A percentile compares a stretch with the other conserved stretches of the same genome.
These are phyloP conservation scores for Plasmopara halstedii DNA, from an alignment of 352 stramenopile genomes.

Conservation along the genomic window DNA sequence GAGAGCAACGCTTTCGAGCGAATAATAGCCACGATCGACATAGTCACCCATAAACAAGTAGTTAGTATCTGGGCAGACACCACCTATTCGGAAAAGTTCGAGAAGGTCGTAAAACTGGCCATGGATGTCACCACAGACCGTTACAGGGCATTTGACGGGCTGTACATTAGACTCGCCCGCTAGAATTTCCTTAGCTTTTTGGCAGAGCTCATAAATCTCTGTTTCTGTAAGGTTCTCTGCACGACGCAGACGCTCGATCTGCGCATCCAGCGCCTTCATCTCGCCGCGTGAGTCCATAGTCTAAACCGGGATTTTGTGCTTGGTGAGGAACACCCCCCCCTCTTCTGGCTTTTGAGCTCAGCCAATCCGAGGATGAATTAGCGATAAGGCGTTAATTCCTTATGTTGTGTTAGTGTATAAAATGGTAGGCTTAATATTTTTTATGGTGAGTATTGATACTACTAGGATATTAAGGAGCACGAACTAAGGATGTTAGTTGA, in stretches of 20 bases:
- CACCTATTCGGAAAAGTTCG: slow-evolving; percentile 87
- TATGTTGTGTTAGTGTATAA: too few relatives aligned
- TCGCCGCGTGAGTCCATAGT: slow-evolving; percentile 51
- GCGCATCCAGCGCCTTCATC: slow-evolving; percentile 82
- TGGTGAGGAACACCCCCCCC: slow-evolving; percentile 12
- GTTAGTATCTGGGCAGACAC: slow-evolving; percentile 81
- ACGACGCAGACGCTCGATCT: slow-evolving; percentile 75
- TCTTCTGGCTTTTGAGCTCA: slow-evolving; percentile 9
- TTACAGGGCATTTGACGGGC: slow-evolving; percentile 79
- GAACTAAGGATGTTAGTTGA: too few relatives aligned
- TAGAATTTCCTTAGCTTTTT: slow-evolving; percentile 87
- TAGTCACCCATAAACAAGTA: slow-evolving; percentile 90
- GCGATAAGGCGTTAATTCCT: too few relatives aligned
- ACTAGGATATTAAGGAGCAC: too few relatives aligned
- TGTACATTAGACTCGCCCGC: slow-evolving; percentile 80
- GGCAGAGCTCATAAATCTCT: slow-evolving; percentile 85
- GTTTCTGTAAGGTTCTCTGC: slow-evolving; percentile 86
- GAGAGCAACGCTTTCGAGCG: slow-evolving; percentile 75
- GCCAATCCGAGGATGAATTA: background rate
- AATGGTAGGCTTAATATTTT: too few relatives aligned
- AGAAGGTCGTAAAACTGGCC: slow-evolving; percentile 87
- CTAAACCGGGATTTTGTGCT: slow-evolving; percentile 3
- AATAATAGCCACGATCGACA: slow-evolving; percentile 86
- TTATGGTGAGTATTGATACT: too few relatives aligned
- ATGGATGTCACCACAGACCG: slow-evolving; percentile 85